These are phyloP conservation scores for Smallanthus sonchifolius DNA, from an alignment of 129 eudicot genomes.

Conservation along the genomic window DNA sequence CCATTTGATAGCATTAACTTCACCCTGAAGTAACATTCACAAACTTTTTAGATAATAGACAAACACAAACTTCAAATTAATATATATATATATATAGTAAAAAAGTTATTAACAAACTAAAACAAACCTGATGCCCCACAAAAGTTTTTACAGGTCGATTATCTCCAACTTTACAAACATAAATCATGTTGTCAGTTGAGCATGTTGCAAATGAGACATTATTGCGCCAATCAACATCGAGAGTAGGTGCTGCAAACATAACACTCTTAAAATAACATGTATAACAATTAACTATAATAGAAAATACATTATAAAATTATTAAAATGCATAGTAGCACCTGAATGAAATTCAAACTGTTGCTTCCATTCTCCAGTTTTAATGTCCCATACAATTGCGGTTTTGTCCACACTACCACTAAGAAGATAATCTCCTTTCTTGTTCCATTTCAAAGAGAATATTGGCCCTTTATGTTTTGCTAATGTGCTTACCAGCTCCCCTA, in stretches of 20 bases:
- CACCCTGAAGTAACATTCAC: constrained; percentile 57
- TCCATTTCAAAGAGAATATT: constrained; percentile 92
- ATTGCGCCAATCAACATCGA: constrained; percentile 97
- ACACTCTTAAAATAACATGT: background rate
- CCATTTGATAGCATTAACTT: constrained; percentile 96
- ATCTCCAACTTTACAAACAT: constrained; percentile 97
- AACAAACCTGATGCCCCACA: constrained; percentile 69
- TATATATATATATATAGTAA: background rate
- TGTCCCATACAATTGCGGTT: constrained; percentile 98
- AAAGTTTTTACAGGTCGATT: constrained; percentile 71
- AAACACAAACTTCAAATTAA: background rate
- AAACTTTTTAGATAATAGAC: background rate
- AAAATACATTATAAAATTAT: background rate
- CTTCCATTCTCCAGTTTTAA: constrained; percentile 87
- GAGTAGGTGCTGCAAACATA: constrained; percentile 69
- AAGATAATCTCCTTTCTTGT: constrained; percentile 95
- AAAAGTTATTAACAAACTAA: background rate
- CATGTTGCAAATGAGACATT: constrained; percentile 92
- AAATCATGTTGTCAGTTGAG: constrained; percentile 88
- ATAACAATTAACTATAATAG: background rate
- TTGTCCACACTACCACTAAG: constrained; percentile 92
- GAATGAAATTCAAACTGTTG: constrained; percentile 91
- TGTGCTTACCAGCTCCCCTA: constrained; percentile 71
- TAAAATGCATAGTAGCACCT: constrained; percentile 34
- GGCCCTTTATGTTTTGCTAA: constrained; percentile 92